phyloP scores from a whole-genome alignment of 2,329 filamentous ascomycete genomes.

The Iodosphaeria phyllophila region DNA sequence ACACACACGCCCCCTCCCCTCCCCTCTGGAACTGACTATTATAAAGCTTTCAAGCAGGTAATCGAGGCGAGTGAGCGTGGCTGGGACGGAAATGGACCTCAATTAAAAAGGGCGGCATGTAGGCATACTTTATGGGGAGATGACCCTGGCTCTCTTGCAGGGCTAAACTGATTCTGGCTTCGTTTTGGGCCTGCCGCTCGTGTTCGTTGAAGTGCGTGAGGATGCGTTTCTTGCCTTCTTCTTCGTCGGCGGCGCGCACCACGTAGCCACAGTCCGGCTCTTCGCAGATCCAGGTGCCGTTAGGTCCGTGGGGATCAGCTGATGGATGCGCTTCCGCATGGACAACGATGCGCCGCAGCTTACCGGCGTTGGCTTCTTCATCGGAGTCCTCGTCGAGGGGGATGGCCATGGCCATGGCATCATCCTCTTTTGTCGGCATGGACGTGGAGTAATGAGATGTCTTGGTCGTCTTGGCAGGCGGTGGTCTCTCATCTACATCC shows the following conservation, averaged over 20 bases:
- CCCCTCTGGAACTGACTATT: constrained; percentile 5
- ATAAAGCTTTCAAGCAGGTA: neutral
- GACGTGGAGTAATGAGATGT: constrained; percentile 15
- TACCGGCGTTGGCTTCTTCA: constrained; percentile 1
- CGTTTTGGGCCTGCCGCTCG: constrained; percentile 31
- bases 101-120: constrained; percentile 16
- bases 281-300: constrained; percentile 48
- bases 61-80: constrained; percentile 2
- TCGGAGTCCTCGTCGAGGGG: constrained; percentile 2
- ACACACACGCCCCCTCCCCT: too few species aligned
- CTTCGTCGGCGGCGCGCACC: constrained; percentile 40
- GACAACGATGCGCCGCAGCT: constrained; percentile 19
- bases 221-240: constrained; percentile 35
- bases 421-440: constrained; percentile 8
- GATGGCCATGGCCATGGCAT: constrained; percentile 1
- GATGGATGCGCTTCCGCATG: constrained; percentile 30
- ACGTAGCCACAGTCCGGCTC: constrained; percentile 44
- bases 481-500: constrained; percentile 4
- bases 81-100: constrained; percentile 10
- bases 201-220: constrained; percentile 42
- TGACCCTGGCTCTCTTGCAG: constrained; percentile 37
- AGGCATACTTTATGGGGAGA: constrained; percentile 35
- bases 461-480: constrained; percentile 11
- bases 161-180: constrained; percentile 27
- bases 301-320: constrained; percentile 29